Percentiles rank a stretch among this genome's conserved stretches.
These are phyloP conservation scores for Tuber calosporum DNA, from an alignment of 495 filamentous ascomycete species.

Conservation along the genomic window DNA sequence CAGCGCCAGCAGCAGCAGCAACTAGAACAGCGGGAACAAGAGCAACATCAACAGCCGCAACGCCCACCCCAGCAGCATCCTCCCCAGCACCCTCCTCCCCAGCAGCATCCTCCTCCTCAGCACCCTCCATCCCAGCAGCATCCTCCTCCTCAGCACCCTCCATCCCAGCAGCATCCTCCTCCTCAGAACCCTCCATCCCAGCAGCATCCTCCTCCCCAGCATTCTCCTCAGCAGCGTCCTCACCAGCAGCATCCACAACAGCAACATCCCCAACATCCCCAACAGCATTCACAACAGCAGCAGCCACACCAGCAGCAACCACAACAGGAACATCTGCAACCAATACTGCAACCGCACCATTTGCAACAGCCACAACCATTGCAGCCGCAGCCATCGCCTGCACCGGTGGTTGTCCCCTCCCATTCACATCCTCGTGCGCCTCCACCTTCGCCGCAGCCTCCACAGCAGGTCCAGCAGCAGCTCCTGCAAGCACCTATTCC, in stretches of 20 bases:
- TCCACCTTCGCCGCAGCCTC: conserved; percentile 9
- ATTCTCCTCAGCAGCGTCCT: conserved; percentile 24
- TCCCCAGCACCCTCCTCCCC: conserved; percentile 21
- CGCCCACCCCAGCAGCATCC: background rate
- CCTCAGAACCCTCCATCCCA: too few relatives aligned
- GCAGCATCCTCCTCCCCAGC: conserved; percentile 13
- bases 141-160: too few relatives aligned
- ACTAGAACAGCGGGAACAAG: background rate
- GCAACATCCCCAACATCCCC: conserved; percentile 12
- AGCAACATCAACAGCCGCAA: conserved; percentile 8
- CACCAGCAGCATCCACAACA: conserved; percentile 21
- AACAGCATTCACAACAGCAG: conserved; percentile 24
- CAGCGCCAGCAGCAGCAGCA: conserved; percentile 6
- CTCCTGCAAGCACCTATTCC: conserved; percentile 20
- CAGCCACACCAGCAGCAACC: conserved; percentile 17
- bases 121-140: conserved; percentile 21
- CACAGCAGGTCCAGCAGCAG: conserved; percentile 17
- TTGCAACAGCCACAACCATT: conserved; percentile 19
- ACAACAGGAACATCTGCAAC: conserved; percentile 23
- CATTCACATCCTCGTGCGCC: conserved; percentile 13
- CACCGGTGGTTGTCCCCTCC: background rate
- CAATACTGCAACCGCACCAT: conserved; percentile 19
- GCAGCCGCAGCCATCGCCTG: conserved; percentile 20
- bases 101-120: too few relatives aligned
- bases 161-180: conserved; percentile 13